Evolutionary conservation across 495 filamentous ascomycete species (phyloP).

Genomic region (Penicillium coprophilum): DNA sequence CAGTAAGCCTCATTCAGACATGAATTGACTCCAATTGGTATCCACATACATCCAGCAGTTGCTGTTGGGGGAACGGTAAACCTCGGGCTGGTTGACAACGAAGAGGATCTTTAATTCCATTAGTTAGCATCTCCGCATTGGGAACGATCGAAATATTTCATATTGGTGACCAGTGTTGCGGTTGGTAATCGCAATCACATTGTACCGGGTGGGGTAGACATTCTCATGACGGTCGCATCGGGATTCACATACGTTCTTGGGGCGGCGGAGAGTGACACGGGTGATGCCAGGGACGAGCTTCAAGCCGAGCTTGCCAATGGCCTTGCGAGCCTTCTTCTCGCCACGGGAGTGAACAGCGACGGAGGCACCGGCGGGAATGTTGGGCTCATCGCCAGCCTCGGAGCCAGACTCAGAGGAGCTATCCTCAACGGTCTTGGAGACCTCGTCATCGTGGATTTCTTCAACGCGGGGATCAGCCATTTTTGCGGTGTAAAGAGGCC

Average conservation of each 20-base stretch:
- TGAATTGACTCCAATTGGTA: not conserved
- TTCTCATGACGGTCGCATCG: constrained; percentile 13
- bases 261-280: constrained; percentile 92
- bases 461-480: constrained; percentile 99
- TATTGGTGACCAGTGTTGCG: not conserved
- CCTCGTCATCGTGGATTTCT: constrained; percentile 86
- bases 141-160: not conserved
- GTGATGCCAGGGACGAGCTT: constrained; percentile 97
- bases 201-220: constrained; percentile 2
- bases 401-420: constrained; percentile 72
- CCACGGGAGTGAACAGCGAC: constrained; percentile 94
- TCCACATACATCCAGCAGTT: constrained; percentile 95
- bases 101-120: constrained; percentile 76
- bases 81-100: constrained; percentile 98
- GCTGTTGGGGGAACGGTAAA: constrained; percentile 96
- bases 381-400: constrained; percentile 65
- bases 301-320: constrained; percentile 95
- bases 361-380: constrained; percentile 79
- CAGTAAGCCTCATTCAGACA: constrained; percentile 15
- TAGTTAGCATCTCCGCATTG: constrained; percentile 4
- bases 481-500: constrained; percentile 43
- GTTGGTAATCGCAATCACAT: not conserved
- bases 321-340: constrained; percentile 99
- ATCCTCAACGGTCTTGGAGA: constrained; percentile 80
- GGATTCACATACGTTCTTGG: constrained; percentile 78